Evolutionary conservation across 495 filamentous ascomycete species (phyloP).

Genomic region (Amniculicola lignicola): DNA sequence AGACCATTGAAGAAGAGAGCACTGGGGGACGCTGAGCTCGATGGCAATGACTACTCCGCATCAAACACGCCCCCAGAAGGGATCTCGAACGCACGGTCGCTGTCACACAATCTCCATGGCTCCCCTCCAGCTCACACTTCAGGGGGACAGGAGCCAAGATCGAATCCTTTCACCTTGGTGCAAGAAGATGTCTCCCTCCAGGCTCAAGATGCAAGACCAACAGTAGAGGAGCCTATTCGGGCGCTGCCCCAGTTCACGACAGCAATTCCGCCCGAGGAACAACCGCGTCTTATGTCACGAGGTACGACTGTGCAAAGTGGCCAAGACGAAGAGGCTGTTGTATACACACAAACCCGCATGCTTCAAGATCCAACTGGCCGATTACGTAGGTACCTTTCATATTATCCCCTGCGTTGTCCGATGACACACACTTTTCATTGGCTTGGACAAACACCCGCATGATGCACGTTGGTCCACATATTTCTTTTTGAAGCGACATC

Average conservation of each 20-base stretch:
- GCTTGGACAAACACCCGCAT: no score
- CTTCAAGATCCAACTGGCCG: conserved; percentile 57
- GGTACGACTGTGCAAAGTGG: conserved; percentile 45
- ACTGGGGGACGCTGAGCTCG: conserved; percentile 9
- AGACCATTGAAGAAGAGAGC: conserved; percentile 19
- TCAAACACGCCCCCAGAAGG: conserved; percentile 21
- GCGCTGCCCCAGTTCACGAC: conserved; percentile 20
- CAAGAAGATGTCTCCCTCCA: conserved; percentile 14
- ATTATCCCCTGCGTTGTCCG: no score
- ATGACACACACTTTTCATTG: no score
- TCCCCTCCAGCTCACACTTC: neutral
- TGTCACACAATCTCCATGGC: no score
- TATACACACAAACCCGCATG: conserved; percentile 57
- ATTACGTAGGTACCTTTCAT: conserved; percentile 56
- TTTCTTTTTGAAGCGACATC: no score
- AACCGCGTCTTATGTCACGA: conserved; percentile 43
- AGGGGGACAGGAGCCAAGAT: conserved; percentile 1
- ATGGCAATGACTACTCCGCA: conserved; percentile 7
- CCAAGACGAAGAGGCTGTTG: conserved; percentile 56
- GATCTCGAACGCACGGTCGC: no score
- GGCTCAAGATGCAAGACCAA: conserved; percentile 7
- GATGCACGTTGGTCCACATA: no score
- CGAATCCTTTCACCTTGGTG: conserved; percentile 4
- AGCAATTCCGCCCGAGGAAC: conserved; percentile 10
- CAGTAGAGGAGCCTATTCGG: conserved; percentile 17